Conservation (phyloP, 139 green algal species). For the Chlorella sp. region DNA sequence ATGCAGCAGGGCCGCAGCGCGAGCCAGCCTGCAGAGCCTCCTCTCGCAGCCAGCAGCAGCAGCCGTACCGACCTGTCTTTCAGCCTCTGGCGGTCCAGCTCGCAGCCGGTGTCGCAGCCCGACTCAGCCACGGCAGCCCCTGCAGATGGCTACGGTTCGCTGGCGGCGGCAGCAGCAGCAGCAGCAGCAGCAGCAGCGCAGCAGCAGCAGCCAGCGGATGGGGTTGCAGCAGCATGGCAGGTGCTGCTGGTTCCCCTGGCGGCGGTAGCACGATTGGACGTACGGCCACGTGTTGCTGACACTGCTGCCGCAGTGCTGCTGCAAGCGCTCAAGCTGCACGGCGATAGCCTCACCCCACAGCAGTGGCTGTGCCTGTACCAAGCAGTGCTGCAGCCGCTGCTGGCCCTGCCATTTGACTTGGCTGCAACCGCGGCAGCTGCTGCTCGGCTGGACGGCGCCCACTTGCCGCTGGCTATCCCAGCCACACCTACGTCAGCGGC, state of each 20-base stretch:
- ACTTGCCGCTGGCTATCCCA: not conserved
- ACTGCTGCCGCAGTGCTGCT: constrained; percentile 87
- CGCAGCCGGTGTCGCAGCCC: too few relatives aligned
- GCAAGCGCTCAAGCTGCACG: constrained; percentile 89
- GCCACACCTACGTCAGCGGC: not conserved
- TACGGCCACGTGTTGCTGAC: constrained; percentile 81
- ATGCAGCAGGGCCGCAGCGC: not conserved
- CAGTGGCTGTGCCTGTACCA: constrained; percentile 95
- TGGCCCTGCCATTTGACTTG: constrained; percentile 21
- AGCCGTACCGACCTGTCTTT: too few relatives aligned
- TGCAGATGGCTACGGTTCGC: not conserved
- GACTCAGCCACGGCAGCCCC: too few relatives aligned
- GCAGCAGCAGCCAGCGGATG: constrained; percentile 71
- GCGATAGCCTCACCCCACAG: constrained; percentile 79
- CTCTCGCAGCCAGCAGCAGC: not conserved
- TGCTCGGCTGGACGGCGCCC: not conserved
- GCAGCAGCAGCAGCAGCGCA: constrained; percentile 63
- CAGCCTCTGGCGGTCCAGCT: too few relatives aligned
- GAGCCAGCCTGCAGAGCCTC: not conserved
- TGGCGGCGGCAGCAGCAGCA: constrained; percentile 58
- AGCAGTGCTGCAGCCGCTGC: constrained; percentile 91
- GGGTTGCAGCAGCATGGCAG: constrained; percentile 96
- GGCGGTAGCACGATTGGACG: constrained; percentile 94
- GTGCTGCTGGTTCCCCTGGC: constrained; percentile 92
- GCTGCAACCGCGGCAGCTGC: not conserved